Evolutionary conservation across 2,329 filamentous ascomycete species (phyloP).

Genomic region (Phaeoacremonium minimum): DNA sequence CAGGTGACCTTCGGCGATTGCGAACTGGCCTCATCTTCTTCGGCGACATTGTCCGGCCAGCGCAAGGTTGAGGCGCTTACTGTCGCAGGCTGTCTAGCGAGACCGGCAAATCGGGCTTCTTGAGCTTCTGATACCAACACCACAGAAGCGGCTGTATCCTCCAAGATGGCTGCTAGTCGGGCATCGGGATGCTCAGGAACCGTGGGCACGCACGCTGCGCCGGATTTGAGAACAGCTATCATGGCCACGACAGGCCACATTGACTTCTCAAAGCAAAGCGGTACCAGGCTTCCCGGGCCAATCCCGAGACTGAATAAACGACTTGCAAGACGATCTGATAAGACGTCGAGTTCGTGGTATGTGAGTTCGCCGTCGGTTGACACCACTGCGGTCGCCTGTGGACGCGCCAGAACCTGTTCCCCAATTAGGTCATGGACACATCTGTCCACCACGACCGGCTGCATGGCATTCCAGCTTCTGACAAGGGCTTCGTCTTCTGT

Average conservation of each 20-base stretch:
- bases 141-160: background rate
- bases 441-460: background rate
- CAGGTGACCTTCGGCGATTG: background rate
- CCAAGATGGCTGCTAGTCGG: constrained; percentile 8
- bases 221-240: constrained; percentile 18
- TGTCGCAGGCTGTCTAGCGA: background rate
- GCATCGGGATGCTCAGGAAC: constrained; percentile 10
- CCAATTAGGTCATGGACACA: background rate
- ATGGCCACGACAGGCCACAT: constrained; percentile 11
- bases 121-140: background rate
- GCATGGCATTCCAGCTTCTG: background rate
- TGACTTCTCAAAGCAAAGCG: constrained; percentile 17
- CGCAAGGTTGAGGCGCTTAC: too few relatives aligned
- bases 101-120: too few relatives aligned
- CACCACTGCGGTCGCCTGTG: constrained; percentile 6
- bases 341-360: constrained; percentile 10
- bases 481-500: background rate
- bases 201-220: constrained; percentile 16
- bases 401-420: background rate
- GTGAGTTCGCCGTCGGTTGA: constrained; percentile 12
- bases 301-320: constrained; percentile 10
- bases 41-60: too few relatives aligned
- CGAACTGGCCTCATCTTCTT: background rate
- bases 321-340: constrained; percentile 9
- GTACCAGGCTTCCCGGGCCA: constrained; percentile 11